Evolutionary conservation across 306 rosid genomes (phyloP).

Genomic region (Vigna hirtella): DNA sequence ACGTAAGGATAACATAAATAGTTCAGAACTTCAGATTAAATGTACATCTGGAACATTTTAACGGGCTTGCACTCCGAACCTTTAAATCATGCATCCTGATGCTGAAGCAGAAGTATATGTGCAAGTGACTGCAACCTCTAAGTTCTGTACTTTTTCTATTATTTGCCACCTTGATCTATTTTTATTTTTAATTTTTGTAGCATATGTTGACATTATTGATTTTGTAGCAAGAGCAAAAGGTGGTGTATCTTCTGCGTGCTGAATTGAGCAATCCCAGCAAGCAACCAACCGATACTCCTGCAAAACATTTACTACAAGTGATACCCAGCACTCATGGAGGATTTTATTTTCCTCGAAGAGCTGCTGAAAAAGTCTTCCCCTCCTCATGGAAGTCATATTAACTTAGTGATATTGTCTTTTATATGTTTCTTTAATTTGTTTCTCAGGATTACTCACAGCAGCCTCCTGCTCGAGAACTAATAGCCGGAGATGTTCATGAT

Average conservation of each 20-base stretch:
- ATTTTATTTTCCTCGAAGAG: constrained; percentile 81
- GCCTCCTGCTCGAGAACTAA: constrained; percentile 78
- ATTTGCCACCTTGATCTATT: background rate
- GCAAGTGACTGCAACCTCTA: constrained; percentile 79
- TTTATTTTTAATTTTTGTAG: background rate
- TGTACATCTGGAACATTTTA: constrained; percentile 26
- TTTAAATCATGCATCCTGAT: constrained; percentile 48
- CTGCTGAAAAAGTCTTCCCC: constrained; percentile 87
- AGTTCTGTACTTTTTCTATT: constrained; percentile 56
- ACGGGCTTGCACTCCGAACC: constrained; percentile 27
- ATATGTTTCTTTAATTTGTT: constrained; percentile 24
- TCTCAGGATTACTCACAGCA: constrained; percentile 72
- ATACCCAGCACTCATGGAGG: constrained; percentile 78
- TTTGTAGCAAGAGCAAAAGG: constrained; percentile 78
- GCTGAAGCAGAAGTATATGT: constrained; percentile 78
- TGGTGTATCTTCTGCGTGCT: constrained; percentile 65
- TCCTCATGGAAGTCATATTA: constrained; percentile 64
- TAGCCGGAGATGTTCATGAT: constrained; percentile 79
- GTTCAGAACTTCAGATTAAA: constrained; percentile 11
- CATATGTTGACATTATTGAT: constrained; percentile 42
- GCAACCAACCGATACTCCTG: constrained; percentile 70
- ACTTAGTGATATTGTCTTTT: constrained; percentile 47
- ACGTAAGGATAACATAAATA: constrained; percentile 51
- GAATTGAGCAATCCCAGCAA: constrained; percentile 72
- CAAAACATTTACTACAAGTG: constrained; percentile 45